Percentiles rank a stretch among this genome's conserved stretches.
These are phyloP conservation scores for Zygosaccharomyces lentus DNA, from an alignment of 805 yeast species.

Conservation along the genomic window DNA sequence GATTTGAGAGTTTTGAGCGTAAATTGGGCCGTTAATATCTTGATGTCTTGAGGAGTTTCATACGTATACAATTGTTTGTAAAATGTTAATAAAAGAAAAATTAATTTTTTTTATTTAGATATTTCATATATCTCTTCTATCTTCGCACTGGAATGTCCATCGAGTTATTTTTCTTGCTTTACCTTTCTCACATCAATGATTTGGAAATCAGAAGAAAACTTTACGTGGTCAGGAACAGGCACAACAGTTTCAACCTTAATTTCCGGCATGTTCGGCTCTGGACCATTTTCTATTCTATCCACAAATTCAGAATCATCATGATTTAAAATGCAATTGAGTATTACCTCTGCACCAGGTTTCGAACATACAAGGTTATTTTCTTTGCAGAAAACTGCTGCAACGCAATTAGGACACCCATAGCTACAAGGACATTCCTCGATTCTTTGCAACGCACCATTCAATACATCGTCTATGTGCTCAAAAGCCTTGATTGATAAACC, in stretches of 20 bases:
- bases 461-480: slow-evolving; percentile 65
- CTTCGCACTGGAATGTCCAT: neutral
- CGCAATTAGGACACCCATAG: slow-evolving; percentile 73
- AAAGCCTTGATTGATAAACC: slow-evolving; percentile 80
- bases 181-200: slow-evolving; percentile 40
- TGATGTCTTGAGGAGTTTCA: slow-evolving; percentile 49
- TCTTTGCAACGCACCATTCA: slow-evolving; percentile 54
- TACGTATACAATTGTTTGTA: neutral
- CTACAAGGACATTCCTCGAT: slow-evolving; percentile 65
- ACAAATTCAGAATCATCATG: slow-evolving; percentile 35
- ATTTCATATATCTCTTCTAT: neutral
- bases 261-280: slow-evolving; percentile 71
- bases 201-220: slow-evolving; percentile 58
- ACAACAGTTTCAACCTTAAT: slow-evolving; percentile 64
- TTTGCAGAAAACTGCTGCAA: slow-evolving; percentile 75
- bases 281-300: slow-evolving; percentile 54
- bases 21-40: slow-evolving; percentile 83
- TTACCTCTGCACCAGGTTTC: slow-evolving; percentile 75
- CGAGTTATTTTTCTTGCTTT: neutral
- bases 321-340: slow-evolving; percentile 60
- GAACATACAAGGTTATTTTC: slow-evolving; percentile 81
- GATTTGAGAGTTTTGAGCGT: slow-evolving; percentile 87
- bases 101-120: neutral
- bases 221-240: slow-evolving; percentile 51
- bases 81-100: neutral